Conservation (phyloP, 148 eudicot genomes). For the Rhododendron simsii region DNA sequence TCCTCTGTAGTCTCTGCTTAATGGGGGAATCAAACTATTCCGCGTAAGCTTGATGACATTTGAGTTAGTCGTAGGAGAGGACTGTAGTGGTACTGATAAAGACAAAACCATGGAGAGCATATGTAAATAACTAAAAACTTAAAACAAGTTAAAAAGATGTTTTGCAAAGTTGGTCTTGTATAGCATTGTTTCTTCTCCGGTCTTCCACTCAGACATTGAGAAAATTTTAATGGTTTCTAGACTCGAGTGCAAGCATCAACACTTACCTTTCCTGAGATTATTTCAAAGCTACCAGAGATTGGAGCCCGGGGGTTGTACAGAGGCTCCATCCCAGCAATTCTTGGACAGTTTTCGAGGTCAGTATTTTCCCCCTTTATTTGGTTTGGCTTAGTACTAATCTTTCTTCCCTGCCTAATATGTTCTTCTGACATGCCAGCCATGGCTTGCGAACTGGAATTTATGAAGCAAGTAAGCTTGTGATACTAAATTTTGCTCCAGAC, state of each 20-base stretch:
- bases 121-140: background rate
- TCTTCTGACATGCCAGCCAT: slow-evolving; percentile 54
- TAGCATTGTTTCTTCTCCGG: background rate
- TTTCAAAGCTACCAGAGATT: slow-evolving; percentile 78
- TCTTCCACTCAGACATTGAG: slow-evolving; percentile 13
- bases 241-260: slow-evolving; percentile 93
- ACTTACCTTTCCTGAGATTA: slow-evolving; percentile 70
- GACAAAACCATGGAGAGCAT: background rate
- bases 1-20: background rate
- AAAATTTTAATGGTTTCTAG: slow-evolving; percentile 34
- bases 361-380: background rate
- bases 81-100: background rate
- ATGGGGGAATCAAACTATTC: background rate
- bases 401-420: slow-evolving; percentile 5
- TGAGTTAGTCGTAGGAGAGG: background rate
- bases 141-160: background rate
- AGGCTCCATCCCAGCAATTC: slow-evolving; percentile 89
- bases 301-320: slow-evolving; percentile 78
- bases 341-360: slow-evolving; percentile 95
- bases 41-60: background rate
- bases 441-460: slow-evolving; percentile 91
- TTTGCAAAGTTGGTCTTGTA: background rate
- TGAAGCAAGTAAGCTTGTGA: slow-evolving; percentile 80
- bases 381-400: background rate
- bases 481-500: slow-evolving; percentile 73